Percentiles rank a stretch among this genome's conserved stretches.
phyloP scores from a whole-genome alignment of 495 filamentous ascomycete species.

The Neurospora pannonica region DNA sequence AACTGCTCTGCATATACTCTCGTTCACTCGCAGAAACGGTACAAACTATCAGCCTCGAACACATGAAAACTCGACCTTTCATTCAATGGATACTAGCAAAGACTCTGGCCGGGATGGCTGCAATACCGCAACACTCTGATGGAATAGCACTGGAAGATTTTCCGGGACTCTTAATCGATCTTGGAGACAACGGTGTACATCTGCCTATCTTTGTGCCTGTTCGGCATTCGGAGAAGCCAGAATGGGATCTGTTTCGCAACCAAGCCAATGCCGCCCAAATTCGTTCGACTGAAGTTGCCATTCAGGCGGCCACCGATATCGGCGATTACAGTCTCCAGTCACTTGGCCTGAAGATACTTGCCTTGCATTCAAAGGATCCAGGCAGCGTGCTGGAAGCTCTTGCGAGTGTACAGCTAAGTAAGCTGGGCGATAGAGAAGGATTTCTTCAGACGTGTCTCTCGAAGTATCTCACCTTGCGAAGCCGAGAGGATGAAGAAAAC shows the following conservation, averaged over 20 bases:
- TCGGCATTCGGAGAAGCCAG: constrained; percentile 3
- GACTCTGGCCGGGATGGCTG: constrained; percentile 2
- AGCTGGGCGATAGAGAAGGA: constrained; percentile 13
- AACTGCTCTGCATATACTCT: background rate
- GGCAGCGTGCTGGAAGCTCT: constrained; percentile 6
- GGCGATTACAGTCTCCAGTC: constrained; percentile 13
- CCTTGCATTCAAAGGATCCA: constrained; percentile 8
- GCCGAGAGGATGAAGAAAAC: background rate
- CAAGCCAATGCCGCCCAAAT: background rate
- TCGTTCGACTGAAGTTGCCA: constrained; percentile 5
- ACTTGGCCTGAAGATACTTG: constrained; percentile 8
- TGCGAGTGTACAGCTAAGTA: constrained; percentile 5
- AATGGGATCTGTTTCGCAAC: constrained; percentile 7
- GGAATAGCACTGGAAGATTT: constrained; percentile 1
- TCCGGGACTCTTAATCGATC: constrained; percentile 1
- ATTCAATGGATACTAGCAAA: constrained; percentile 15
- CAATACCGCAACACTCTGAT: background rate
- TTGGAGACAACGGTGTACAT: constrained; percentile 1
- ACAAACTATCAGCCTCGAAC: constrained; percentile 2
- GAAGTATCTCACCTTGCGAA: constrained; percentile 5
- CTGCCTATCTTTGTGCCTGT: constrained; percentile 13
- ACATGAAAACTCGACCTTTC: constrained; percentile 15
- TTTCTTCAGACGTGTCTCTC: constrained; percentile 12
- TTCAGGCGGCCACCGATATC: constrained; percentile 4
- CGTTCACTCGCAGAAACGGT: background rate